Conservation (phyloP, 345 rosid species). For the Brassica carinata region DNA sequence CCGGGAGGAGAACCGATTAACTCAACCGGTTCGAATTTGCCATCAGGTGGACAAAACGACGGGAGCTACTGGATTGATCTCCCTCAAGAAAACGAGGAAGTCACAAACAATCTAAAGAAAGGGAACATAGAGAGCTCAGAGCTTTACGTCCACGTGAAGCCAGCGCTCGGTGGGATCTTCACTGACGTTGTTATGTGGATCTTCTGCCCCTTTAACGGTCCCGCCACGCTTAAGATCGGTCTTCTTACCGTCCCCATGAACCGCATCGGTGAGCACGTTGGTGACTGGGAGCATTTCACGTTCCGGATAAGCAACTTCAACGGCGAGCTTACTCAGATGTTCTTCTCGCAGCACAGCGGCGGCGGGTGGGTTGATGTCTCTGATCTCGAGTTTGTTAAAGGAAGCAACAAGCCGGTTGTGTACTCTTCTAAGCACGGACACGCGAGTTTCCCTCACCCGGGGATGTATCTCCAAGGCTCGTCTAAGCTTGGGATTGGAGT, state of each 20-base stretch:
- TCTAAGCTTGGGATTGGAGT: constrained; percentile 77
- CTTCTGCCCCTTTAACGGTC: constrained; percentile 94
- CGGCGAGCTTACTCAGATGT: constrained; percentile 69
- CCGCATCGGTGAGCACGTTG: constrained; percentile 74
- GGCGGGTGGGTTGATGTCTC: constrained; percentile 80
- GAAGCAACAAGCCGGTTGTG: constrained; percentile 60
- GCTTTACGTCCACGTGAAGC: constrained; percentile 88
- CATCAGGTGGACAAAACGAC: constrained; percentile 72
- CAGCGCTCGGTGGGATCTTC: constrained; percentile 79
- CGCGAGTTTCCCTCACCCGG: constrained; percentile 86
- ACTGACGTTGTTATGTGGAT: constrained; percentile 93
- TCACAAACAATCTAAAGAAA: constrained; percentile 42
- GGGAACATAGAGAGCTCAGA: constrained; percentile 78
- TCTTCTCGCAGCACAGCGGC: constrained; percentile 86
- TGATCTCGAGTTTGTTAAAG: constrained; percentile 61
- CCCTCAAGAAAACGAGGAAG: constrained; percentile 58
- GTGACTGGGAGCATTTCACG: constrained; percentile 94
- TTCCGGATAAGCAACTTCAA: constrained; percentile 74
- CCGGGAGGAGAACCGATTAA: constrained; percentile 55
- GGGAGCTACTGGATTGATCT: constrained; percentile 86
- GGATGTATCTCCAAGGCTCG: constrained; percentile 80
- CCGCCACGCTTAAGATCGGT: constrained; percentile 77
- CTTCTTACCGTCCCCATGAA: constrained; percentile 63
- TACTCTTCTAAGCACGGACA: constrained; percentile 86
- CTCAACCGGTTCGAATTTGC: constrained; percentile 61